phyloP scores from a whole-genome alignment of 352 stramenopile species.

The Blastocystis sp. region DNA sequence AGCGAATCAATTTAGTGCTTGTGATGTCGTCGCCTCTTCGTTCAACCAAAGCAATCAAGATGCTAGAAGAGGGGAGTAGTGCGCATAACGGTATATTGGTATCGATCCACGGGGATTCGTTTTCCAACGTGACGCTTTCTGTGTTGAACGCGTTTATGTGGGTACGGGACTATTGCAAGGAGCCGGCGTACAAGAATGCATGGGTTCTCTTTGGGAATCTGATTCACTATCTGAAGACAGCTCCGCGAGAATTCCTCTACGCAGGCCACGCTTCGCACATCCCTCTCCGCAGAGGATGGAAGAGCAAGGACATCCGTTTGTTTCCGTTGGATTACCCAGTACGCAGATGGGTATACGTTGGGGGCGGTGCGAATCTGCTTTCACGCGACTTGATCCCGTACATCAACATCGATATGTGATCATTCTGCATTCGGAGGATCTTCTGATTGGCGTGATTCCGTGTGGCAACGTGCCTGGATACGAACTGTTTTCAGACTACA shows the following conservation, averaged over 20 bases:
- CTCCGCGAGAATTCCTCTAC: neutral
- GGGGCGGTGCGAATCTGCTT: neutral
- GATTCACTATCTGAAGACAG: neutral
- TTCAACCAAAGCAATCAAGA: neutral
- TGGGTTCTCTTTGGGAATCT: neutral
- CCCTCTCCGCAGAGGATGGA: neutral
- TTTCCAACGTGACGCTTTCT: neutral
- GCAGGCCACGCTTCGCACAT: too few relatives aligned
- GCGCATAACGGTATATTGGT: neutral
- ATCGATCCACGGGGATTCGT: neutral
- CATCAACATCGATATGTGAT: constrained; percentile 77
- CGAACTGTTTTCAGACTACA: too few relatives aligned
- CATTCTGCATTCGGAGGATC: neutral
- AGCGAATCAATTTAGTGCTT: neutral
- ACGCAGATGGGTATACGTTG: neutral
- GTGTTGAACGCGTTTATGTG: neutral
- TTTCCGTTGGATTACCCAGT: neutral
- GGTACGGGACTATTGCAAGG: neutral
- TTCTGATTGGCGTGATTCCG: neutral
- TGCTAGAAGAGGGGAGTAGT: neutral
- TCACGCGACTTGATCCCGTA: constrained; percentile 80
- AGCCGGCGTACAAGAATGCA: neutral
- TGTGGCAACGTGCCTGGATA: too few relatives aligned
- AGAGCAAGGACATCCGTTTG: neutral
- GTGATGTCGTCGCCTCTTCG: neutral